Conservation (phyloP, 2,329 filamentous ascomycete genomes). For the Didymella sp. region DNA sequence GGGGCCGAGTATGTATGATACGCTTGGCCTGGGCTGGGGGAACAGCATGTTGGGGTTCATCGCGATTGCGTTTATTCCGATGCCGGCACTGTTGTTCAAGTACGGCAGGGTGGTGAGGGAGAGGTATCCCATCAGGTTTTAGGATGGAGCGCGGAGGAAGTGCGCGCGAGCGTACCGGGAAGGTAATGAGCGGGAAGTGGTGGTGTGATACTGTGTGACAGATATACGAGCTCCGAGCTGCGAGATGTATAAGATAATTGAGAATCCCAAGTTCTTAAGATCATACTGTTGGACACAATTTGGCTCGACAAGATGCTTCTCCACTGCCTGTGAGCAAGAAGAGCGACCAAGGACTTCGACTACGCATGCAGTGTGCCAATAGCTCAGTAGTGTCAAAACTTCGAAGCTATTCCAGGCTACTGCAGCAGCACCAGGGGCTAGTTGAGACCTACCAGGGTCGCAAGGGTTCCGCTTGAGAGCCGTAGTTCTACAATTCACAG, state of each 20-base stretch:
- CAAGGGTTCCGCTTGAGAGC: too few relatives aligned
- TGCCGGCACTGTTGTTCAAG: constrained; percentile 43
- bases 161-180: too few relatives aligned
- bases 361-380: too few relatives aligned
- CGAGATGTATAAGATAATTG: not conserved
- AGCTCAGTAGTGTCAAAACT: too few relatives aligned
- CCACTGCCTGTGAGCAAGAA: too few relatives aligned
- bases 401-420: too few relatives aligned
- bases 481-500: too few relatives aligned
- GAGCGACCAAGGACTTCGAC: too few relatives aligned
- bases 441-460: too few relatives aligned
- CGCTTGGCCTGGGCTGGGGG: constrained; percentile 46
- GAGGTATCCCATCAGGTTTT: constrained; percentile 37
- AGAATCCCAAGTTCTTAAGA: not conserved
- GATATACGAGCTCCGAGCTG: not conserved
- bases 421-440: too few relatives aligned
- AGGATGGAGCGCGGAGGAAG: not conserved
- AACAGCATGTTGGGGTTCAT: constrained; percentile 48
- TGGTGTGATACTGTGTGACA: constrained; percentile 2
- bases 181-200: not conserved
- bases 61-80: constrained; percentile 44
- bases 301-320: too few relatives aligned
- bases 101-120: constrained; percentile 44
- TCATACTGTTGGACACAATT: too few relatives aligned
- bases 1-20: constrained; percentile 45